These are phyloP conservation scores for Colletotrichum sp. DNA, from an alignment of 2,329 filamentous ascomycete species.

Conservation along the genomic window DNA sequence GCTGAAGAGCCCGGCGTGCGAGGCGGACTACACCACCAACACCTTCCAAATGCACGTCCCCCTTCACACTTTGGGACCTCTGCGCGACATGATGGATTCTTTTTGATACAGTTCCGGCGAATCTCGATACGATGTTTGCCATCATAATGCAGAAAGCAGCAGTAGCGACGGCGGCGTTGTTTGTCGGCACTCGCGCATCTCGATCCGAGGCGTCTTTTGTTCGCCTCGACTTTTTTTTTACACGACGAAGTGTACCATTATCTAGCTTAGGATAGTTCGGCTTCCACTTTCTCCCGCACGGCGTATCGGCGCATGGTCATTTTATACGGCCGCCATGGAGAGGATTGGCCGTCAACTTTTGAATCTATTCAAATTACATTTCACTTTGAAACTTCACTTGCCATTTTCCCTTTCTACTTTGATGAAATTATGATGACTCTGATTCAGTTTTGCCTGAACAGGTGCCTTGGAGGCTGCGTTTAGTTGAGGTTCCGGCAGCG, in stretches of 20 bases:
- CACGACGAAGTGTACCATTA: constrained; percentile 9
- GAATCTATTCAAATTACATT: background rate
- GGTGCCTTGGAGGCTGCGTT: background rate
- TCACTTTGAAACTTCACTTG: background rate
- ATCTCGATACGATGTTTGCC: background rate
- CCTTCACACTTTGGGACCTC: constrained; percentile 1
- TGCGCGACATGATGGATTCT: background rate
- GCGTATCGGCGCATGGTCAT: constrained; percentile 21
- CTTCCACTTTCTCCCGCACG: constrained; percentile 8
- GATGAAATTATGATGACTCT: background rate
- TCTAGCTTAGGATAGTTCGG: constrained; percentile 19
- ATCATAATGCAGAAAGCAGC: constrained; percentile 5
- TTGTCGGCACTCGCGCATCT: background rate
- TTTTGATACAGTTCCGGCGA: constrained; percentile 4
- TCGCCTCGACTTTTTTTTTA: background rate
- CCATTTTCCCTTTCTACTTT: background rate
- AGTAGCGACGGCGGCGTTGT: background rate
- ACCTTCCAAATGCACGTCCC: background rate
- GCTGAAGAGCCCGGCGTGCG: background rate
- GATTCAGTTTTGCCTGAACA: background rate
- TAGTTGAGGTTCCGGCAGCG: background rate
- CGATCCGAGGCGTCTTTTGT: background rate
- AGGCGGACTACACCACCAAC: background rate
- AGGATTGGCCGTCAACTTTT: background rate
- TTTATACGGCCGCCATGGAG: constrained; percentile 4